Base-by-base conservation (phyloP, 2,329 filamentous ascomycete species). In the Ascochyta clinopodiicola region DNA sequence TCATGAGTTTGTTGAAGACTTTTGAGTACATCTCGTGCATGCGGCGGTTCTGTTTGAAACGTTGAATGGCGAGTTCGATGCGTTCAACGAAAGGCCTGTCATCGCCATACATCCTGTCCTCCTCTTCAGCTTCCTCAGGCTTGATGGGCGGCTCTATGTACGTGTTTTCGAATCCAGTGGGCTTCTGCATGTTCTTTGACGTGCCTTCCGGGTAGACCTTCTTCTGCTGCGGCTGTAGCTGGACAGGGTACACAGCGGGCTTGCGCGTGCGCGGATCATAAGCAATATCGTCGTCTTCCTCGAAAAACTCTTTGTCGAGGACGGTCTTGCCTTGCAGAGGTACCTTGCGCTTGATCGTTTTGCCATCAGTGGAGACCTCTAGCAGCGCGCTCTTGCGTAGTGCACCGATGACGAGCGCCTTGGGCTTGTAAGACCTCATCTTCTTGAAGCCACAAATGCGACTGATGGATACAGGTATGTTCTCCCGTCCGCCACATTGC, bases 61-160 rank as follows among this genome's bases (percentile, higher is more conserved):
- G 88, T 62, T 92, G 87, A 50, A 98, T 89, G 42, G 91, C 95
- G 24, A 88, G 84, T 69, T 97, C 88, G 36, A 98, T 91, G 42
- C 95, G 91, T 51, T 89, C 90, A 25, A 71, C 62, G 51, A 81
- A 78, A 2, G 68, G 49, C 42, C 75, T 73, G 12, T 77, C 74
- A 80, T 78, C 72, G 61, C 85, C 73, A 69, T 96, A 99, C 22
- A 95, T 78, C 12, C 83, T 80, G 19, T 82, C 78, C 68, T 96
- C 90, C 45, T 88, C 82, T 3, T 82, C 76, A 44, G 85, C 82
- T 68, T 96, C 87, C 0, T 81, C 81, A 0, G 88, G 86, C 0
- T 89, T 93, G 57, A 96, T 77, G 0, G 92, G 92, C 1, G 88
- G 82, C 73, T 98, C 94, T 12, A 89, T 87, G 70, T 86, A 95